phyloP scores from a whole-genome alignment of 768 basidiomycete genomes.

The Paxillus rubicundulus region DNA sequence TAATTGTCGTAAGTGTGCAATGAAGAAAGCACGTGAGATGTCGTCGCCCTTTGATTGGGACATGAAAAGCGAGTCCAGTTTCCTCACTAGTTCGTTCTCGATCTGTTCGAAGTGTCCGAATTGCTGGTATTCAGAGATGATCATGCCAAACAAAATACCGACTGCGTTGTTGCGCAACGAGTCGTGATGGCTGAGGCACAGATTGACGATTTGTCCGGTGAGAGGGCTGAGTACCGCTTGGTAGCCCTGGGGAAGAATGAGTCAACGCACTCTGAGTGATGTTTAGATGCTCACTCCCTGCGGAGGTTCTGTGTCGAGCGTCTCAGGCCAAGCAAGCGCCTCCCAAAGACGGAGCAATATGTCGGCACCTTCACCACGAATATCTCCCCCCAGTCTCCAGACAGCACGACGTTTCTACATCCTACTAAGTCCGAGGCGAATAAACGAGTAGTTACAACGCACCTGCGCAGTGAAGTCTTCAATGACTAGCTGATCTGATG shows the following conservation, averaged over 20 bases:
- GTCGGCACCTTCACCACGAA: constrained; percentile 86
- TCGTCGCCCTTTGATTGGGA: constrained; percentile 89
- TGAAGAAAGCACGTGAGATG: constrained; percentile 89
- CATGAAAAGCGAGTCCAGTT: constrained; percentile 90
- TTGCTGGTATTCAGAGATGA: constrained; percentile 86
- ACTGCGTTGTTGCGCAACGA: constrained; percentile 87
- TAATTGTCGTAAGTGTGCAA: constrained; percentile 83
- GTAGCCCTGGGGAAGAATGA: constrained; percentile 56
- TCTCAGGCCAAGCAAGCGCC: constrained; percentile 75
- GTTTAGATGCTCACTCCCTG: constrained; percentile 61
- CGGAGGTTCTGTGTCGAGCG: constrained; percentile 45
- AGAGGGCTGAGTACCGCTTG: constrained; percentile 80
- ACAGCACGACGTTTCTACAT: constrained; percentile 87
- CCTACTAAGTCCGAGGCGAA: constrained; percentile 4
- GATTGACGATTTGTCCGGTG: constrained; percentile 85
- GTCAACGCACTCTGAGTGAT: background rate
- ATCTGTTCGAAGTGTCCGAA: constrained; percentile 84
- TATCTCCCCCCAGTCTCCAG: constrained; percentile 94
- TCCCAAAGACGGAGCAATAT: constrained; percentile 83
- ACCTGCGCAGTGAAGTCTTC: constrained; percentile 96
- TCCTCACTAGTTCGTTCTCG: constrained; percentile 88
- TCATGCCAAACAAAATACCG: constrained; percentile 93
- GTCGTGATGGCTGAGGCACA: constrained; percentile 95
- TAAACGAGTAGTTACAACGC: constrained; percentile 11
- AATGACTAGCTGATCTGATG: constrained; percentile 88